Percentiles rank a stretch among this genome's conserved stretches.
These are phyloP conservation scores for Penicillium oxalicum DNA, from an alignment of 2,329 filamentous ascomycete genomes.

Conservation along the genomic window DNA sequence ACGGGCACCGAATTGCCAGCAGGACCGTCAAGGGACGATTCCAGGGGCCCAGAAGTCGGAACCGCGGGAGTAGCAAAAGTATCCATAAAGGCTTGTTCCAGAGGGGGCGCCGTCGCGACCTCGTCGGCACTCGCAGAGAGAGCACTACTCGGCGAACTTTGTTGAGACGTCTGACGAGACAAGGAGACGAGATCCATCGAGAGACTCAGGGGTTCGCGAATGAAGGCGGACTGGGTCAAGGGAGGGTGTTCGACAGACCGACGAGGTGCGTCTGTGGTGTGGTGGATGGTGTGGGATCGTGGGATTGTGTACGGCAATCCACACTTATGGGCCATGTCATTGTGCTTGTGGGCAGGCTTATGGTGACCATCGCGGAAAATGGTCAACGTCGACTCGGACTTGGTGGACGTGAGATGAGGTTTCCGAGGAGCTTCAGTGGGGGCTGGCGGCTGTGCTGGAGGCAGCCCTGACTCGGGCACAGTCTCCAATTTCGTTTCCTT, in stretches of 20 bases:
- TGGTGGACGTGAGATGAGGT: slow-evolving; percentile 51
- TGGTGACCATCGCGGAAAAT: slow-evolving; percentile 60
- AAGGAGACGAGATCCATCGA: slow-evolving; percentile 13
- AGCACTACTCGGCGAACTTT: slow-evolving; percentile 42
- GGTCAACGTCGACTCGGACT: slow-evolving; percentile 55
- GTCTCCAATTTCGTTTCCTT: slow-evolving; percentile 50
- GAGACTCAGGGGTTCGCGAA: slow-evolving; percentile 25
- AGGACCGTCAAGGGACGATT: slow-evolving; percentile 17
- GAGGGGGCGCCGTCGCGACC: slow-evolving; percentile 20
- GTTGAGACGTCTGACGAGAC: slow-evolving; percentile 26
- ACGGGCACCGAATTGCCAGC: slow-evolving; percentile 23
- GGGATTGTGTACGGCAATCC: slow-evolving; percentile 60
- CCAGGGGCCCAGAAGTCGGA: slow-evolving; percentile 15
- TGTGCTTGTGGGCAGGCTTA: slow-evolving; percentile 59
- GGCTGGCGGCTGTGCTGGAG: slow-evolving; percentile 34
- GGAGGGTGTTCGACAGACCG: slow-evolving; percentile 51
- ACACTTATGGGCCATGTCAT: slow-evolving; percentile 58
- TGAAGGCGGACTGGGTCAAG: slow-evolving; percentile 28
- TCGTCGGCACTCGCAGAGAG: slow-evolving; percentile 26
- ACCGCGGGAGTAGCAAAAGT: slow-evolving; percentile 20
- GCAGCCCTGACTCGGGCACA: slow-evolving; percentile 43
- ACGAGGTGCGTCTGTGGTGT: slow-evolving; percentile 41
- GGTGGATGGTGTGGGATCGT: slow-evolving; percentile 47
- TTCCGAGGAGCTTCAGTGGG: slow-evolving; percentile 46
- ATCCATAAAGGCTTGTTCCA: slow-evolving; percentile 30